Conservation (phyloP, 139 green algal genomes). For the Auxenochlorella pyrenoidosa region DNA sequence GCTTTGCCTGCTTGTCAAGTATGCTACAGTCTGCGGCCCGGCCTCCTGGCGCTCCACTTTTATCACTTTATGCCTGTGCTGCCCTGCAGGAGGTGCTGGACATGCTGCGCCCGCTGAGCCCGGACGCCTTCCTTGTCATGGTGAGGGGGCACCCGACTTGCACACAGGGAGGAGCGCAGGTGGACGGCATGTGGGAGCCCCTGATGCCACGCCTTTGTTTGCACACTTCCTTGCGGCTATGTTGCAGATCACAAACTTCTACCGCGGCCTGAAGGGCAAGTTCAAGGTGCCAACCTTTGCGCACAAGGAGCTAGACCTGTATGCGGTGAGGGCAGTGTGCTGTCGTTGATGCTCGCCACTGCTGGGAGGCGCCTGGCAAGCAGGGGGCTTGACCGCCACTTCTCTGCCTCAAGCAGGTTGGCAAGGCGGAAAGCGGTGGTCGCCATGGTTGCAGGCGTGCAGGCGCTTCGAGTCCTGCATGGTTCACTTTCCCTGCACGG, state of each 20-base stretch:
- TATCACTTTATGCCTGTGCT: no score
- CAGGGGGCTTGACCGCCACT: no score
- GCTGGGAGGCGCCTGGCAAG: no score
- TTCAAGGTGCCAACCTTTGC: constrained; percentile 79
- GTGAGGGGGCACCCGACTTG: no score
- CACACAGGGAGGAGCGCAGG: no score
- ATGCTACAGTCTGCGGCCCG: not conserved
- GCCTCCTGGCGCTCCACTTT: no score
- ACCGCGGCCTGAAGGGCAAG: constrained; percentile 55
- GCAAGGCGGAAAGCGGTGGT: no score
- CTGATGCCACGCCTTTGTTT: not conserved
- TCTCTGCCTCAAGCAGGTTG: no score
- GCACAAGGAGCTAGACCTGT: constrained; percentile 75
- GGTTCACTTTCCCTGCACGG: not conserved
- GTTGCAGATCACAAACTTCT: constrained; percentile 56
- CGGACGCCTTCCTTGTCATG: constrained; percentile 58
- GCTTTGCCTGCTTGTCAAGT: no score
- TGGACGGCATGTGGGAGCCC: no score
- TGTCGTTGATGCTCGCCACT: no score
- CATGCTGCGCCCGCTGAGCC: constrained; percentile 42
- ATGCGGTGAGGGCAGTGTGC: constrained; percentile 61
- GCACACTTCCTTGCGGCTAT: not conserved
- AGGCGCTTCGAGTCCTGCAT: not conserved
- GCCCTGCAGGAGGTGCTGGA: constrained; percentile 50
- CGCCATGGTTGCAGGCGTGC: not conserved